These are phyloP conservation scores for Metarhizium robertsii DNA, from an alignment of 2,329 filamentous ascomycete species.

Conservation along the genomic window DNA sequence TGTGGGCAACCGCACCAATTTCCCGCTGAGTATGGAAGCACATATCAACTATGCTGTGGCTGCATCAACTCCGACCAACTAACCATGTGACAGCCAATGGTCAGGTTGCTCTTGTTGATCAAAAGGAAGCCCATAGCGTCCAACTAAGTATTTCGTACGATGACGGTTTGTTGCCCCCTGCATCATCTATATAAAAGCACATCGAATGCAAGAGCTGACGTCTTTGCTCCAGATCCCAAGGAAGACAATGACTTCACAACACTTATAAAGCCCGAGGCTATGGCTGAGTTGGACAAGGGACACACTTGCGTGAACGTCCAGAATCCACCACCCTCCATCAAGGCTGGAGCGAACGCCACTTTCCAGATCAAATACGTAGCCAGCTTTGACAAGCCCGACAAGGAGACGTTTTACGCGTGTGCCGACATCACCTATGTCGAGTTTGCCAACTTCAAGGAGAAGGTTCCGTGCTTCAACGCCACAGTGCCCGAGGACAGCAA, in stretches of 20 bases:
- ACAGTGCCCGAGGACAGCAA: constrained; percentile 19
- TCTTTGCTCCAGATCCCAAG: constrained; percentile 23
- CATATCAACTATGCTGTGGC: not conserved
- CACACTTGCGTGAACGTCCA: constrained; percentile 35
- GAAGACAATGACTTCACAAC: constrained; percentile 30
- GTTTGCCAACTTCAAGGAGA: constrained; percentile 20
- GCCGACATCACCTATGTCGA: constrained; percentile 37
- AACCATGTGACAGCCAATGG: constrained; percentile 35
- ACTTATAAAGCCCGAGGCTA: constrained; percentile 23
- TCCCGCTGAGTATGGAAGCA: constrained; percentile 37
- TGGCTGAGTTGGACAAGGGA: constrained; percentile 31
- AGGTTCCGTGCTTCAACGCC: constrained; percentile 34
- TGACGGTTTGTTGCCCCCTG: constrained; percentile 27
- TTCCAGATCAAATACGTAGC: constrained; percentile 39
- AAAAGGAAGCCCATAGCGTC: constrained; percentile 47
- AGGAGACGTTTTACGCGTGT: constrained; percentile 39
- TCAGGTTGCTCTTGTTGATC: constrained; percentile 43
- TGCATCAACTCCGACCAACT: not conserved
- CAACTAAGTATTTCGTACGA: constrained; percentile 44
- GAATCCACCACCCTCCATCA: constrained; percentile 22
- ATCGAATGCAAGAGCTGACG: not conserved
- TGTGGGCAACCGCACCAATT: constrained; percentile 41
- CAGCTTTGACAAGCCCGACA: constrained; percentile 30
- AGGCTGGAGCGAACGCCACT: constrained; percentile 35
- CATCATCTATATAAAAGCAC: not conserved